Conservation (phyloP, 2,329 filamentous ascomycete species). For the Didymosphaeria variabile region DNA sequence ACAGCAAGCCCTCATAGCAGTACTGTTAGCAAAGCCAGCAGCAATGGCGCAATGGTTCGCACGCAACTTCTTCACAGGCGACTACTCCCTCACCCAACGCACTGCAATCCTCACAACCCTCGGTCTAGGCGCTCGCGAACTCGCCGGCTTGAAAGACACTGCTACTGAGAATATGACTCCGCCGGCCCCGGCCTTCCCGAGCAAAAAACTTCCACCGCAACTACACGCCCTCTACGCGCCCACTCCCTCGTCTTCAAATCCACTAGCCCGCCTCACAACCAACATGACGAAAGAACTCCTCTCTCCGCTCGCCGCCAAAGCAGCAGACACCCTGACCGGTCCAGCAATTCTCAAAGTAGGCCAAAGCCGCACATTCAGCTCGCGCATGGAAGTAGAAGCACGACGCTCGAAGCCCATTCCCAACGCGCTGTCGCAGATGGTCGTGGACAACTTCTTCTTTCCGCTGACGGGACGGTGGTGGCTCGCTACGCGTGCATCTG, state of each 20-base stretch:
- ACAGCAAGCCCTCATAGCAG: conserved; percentile 81
- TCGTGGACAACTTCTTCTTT: conserved; percentile 83
- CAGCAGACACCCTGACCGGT: conserved; percentile 80
- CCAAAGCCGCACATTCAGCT: conserved; percentile 76
- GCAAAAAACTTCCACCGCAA: conserved; percentile 77
- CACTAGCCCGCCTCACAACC: conserved; percentile 73
- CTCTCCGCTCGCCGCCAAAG: conserved; percentile 79
- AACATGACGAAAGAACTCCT: conserved; percentile 77
- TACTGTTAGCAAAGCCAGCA: conserved; percentile 78
- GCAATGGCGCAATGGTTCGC: conserved; percentile 86
- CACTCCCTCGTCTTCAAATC: conserved; percentile 50
- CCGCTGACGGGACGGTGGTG: conserved; percentile 85
- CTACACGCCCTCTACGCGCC: conserved; percentile 76
- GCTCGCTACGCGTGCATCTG: conserved; percentile 63
- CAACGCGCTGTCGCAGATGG: conserved; percentile 80
- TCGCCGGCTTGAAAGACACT: conserved; percentile 76
- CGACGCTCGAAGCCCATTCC: conserved; percentile 68
- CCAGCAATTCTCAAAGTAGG: conserved; percentile 83
- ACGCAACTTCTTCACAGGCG: conserved; percentile 86
- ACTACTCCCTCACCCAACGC: conserved; percentile 87
- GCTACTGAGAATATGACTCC: conserved; percentile 57
- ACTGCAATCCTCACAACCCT: conserved; percentile 82
- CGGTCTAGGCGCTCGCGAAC: conserved; percentile 81
- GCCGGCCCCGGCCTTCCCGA: conserved; percentile 70
- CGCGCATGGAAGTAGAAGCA: conserved; percentile 73